Percentiles rank a stretch among this genome's conserved stretches.
Conservation (phyloP, 345 rosid species). For the Eucalyptus regnans region DNA sequence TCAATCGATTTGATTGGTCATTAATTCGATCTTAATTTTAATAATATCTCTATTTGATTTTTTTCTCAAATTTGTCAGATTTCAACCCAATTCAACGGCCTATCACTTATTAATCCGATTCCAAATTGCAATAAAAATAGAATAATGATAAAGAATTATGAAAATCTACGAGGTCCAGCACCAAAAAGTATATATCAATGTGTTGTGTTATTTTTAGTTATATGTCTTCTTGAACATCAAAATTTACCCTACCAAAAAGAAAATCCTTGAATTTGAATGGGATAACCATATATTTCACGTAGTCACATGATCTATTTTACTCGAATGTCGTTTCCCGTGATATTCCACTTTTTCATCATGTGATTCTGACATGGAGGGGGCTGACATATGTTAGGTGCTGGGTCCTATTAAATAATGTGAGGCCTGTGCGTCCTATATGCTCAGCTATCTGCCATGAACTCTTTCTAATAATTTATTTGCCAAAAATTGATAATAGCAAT, state of each 20-base stretch:
- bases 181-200: too few species aligned
- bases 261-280: not conserved
- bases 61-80: fast-evolving
- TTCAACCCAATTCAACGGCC: fast-evolving
- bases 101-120: not conserved
- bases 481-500: not conserved
- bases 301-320: not conserved
- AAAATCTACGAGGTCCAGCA: not conserved
- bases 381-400: not conserved
- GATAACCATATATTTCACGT: not conserved
- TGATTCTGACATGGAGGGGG: not conserved
- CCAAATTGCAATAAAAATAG: not conserved
- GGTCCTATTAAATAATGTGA: not conserved
- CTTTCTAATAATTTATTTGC: not conserved
- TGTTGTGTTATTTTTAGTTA: not conserved
- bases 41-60: too few species aligned
- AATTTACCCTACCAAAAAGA: not conserved
- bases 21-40: not conserved
- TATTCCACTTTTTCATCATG: not conserved
- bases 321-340: fast-evolving
- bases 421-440: fast-evolving
- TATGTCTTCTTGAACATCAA: not conserved
- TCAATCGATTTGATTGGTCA: not conserved
- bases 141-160: too few species aligned
- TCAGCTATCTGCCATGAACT: not conserved